Conservation (phyloP, 352 stramenopile species). For the Globisporangium recalcitrans region DNA sequence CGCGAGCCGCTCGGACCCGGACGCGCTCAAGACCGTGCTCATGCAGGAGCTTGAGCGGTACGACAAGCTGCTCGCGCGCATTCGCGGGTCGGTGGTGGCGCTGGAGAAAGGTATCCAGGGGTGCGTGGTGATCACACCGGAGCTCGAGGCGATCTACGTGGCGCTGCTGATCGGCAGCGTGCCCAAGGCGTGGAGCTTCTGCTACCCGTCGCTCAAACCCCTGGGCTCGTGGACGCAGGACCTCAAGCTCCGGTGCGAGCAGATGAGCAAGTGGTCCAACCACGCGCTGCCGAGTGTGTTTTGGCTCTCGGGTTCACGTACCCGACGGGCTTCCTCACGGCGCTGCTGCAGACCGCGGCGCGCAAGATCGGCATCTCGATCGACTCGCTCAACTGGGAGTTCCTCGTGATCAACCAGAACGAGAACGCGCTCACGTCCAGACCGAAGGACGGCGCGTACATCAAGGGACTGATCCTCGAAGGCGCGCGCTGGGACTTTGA, state of each 20-base stretch:
- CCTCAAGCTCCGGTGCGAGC: conserved; percentile 84
- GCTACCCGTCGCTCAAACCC: conserved; percentile 93
- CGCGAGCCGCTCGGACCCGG: conserved; percentile 69
- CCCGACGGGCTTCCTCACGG: conserved; percentile 94
- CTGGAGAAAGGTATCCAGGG: conserved; percentile 92
- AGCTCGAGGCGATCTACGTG: conserved; percentile 92
- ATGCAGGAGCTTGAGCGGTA: conserved; percentile 94
- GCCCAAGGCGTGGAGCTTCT: conserved; percentile 89
- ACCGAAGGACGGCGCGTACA: conserved; percentile 89
- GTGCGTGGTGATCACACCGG: conserved; percentile 92
- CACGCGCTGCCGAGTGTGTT: conserved; percentile 84
- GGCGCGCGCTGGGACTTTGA: conserved; percentile 91
- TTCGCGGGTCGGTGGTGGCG: conserved; percentile 75
- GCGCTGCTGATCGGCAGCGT: conserved; percentile 86
- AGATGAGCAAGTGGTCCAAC: conserved; percentile 90
- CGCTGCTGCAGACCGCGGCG: conserved; percentile 92
- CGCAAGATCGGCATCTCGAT: conserved; percentile 94
- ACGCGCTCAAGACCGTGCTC: conserved; percentile 92
- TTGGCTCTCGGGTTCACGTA: conserved; percentile 96
- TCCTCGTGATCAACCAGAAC: conserved; percentile 88
- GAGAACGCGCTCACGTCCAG: conserved; percentile 73
- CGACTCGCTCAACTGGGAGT: conserved; percentile 94
- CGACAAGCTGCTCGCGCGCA: conserved; percentile 83
- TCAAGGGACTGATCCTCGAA: conserved; percentile 91
- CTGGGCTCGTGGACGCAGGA: conserved; percentile 91